A percentile compares a stretch with the other conserved stretches of the same genome.
Evolutionary conservation across 2,329 filamentous ascomycete species (phyloP).

Genomic region (Nakataea oryzae): DNA sequence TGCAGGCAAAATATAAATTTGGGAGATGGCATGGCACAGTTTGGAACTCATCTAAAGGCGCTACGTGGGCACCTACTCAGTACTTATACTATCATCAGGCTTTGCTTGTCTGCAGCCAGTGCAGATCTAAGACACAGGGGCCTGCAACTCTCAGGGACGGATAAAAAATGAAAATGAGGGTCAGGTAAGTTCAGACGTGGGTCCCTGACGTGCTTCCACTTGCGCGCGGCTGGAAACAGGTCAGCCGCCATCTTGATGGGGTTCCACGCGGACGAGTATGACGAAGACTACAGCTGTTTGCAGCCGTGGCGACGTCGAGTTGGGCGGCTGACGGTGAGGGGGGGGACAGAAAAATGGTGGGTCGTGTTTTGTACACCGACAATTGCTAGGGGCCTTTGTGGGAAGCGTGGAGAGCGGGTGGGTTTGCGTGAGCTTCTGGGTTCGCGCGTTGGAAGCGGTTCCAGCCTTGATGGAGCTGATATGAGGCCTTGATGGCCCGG

Average conservation of each 20-base stretch:
- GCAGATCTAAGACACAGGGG: not conserved
- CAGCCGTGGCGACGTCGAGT: not conserved
- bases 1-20: too few relatives aligned
- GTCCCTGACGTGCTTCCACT: not conserved
- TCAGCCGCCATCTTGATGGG: not conserved
- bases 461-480: not conserved
- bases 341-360: not conserved
- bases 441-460: too few relatives aligned
- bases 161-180: not conserved
- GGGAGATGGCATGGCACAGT: too few relatives aligned
- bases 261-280: not conserved
- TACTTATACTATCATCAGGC: too few relatives aligned
- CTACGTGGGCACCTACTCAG: too few relatives aligned
- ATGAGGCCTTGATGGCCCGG: not conserved
- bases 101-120: not conserved
- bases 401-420: not conserved
- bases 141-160: not conserved
- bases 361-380: not conserved
- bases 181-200: not conserved
- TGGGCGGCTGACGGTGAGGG: not conserved
- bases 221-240: not conserved
- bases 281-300: not conserved
- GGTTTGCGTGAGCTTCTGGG: not conserved
- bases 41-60: too few relatives aligned
- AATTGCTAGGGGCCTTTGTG: not conserved